These are phyloP conservation scores for Podaxis pistillaris DNA, from an alignment of 768 basidiomycete genomes.

Conservation along the genomic window DNA sequence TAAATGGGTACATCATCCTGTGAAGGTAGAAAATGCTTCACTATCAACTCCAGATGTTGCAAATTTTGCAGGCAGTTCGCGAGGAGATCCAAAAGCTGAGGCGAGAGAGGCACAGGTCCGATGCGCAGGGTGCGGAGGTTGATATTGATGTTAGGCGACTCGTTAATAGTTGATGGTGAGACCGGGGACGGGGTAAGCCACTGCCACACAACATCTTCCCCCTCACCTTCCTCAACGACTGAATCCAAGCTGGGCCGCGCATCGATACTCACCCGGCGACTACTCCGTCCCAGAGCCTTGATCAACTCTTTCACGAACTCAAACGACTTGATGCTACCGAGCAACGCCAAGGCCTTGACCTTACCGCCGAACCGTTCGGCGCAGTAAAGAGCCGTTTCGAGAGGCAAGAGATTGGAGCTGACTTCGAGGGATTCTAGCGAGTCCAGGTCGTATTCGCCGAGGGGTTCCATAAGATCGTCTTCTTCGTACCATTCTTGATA, in stretches of 20 bases:
- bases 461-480: neutral
- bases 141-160: neutral
- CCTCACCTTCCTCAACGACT: neutral
- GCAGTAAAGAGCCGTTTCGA: conserved; percentile 32
- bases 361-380: conserved; percentile 22
- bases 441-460: conserved; percentile 10
- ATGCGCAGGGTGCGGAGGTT: conserved; percentile 33
- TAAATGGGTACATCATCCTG: conserved; percentile 12
- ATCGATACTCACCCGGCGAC: neutral
- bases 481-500: conserved; percentile 6
- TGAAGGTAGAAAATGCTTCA: conserved; percentile 35
- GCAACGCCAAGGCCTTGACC: neutral
- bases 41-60: conserved; percentile 35
- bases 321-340: conserved; percentile 6
- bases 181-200: conserved; percentile 7
- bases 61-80: conserved; percentile 34
- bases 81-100: conserved; percentile 40
- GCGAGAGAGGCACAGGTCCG: conserved; percentile 39
- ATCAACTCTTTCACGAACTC: conserved; percentile 13
- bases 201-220: conserved; percentile 2
- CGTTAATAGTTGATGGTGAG: neutral
- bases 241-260: neutral
- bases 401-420: conserved; percentile 31
- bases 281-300: neutral
- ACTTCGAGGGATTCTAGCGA: conserved; percentile 6